Evolutionary conservation across 805 yeast genomes (phyloP), one percentile per base, ranked within the genome.

Genomic region (Spathaspora boniae): DNA sequence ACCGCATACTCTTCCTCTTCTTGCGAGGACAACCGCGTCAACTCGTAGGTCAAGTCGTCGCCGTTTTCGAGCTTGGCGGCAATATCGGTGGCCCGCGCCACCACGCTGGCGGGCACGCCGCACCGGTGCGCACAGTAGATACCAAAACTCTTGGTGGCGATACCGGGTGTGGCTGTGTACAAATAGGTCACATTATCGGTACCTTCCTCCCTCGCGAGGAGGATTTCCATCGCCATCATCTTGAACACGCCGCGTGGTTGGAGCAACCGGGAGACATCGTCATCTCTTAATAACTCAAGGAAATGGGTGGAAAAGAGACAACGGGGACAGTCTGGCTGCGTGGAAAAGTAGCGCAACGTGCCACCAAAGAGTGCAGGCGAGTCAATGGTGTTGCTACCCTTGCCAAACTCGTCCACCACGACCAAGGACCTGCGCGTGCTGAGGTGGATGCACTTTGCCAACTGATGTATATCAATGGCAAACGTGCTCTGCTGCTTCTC

Each of bases 371-470:
- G 36, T 1, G 74, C 56, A 0, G 73, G 72, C 0, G 76, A 76
- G 43, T 72, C 73, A 9, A 61, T 45, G 0, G 62, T 43, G 45
- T 70, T 74, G 0, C 76, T 74, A 0, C 79, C 79, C 40, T 72
- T 72, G 0, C 80, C 80, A 50, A 70, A 73, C 40, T 74, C 80
- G 48, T 75, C 78, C 17, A 76, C 58, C 5, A 76, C 48, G 2
- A 78, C 42, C 18, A 77, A 41, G 9, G 76, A 70, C 29, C 48
- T 56, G 0, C 53, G 47, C 0, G 76, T 70, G 18, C 58, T 44
- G 34, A 68, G 42, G 4, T 62, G 53, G 15, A 73, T 41, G 33
- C 73, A 67, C 44, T 60, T 66, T 38, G 55, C 56, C 51, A 76
- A 62, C 53, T 60, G 74, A 28, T 53, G 58, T 7, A 65, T 44